These are phyloP conservation scores for Cryptosporidium felis DNA, from an alignment of 169 alveolate genomes.

Conservation along the genomic window DNA sequence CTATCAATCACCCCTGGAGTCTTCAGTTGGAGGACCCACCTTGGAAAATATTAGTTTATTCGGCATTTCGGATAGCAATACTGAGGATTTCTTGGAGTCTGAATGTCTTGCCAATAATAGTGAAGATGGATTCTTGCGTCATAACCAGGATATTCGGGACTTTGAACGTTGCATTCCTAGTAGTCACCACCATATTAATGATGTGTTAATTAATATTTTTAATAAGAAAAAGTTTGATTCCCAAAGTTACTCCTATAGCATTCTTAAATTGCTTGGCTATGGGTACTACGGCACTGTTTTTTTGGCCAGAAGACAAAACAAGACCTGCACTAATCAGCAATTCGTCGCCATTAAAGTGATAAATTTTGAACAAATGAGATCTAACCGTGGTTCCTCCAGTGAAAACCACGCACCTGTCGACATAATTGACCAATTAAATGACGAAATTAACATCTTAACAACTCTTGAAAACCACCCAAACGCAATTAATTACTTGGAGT, in stretches of 20 bases:
- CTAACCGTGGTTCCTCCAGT: not conserved
- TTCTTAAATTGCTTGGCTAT: constrained; percentile 44
- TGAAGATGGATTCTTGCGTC: not conserved
- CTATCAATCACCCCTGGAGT: constrained; percentile 13
- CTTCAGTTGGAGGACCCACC: constrained; percentile 5
- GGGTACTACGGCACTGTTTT: constrained; percentile 55
- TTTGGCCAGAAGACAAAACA: not conserved
- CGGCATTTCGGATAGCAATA: not conserved
- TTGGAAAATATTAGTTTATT: not conserved
- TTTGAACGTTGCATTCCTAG: not conserved
- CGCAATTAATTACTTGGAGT: constrained; percentile 23
- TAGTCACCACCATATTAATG: not conserved
- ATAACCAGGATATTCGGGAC: too few relatives aligned
- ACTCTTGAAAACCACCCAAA: constrained; percentile 4
- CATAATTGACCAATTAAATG: constrained; percentile 52
- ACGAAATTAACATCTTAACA: constrained; percentile 29
- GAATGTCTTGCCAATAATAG: too few relatives aligned
- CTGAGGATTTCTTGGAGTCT: not conserved
- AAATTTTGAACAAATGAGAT: constrained; percentile 34
- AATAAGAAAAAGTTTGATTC: constrained; percentile 1
- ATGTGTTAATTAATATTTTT: not conserved
- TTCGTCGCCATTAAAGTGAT: constrained; percentile 50
- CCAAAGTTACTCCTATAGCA: not conserved
- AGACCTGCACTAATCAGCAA: not conserved
- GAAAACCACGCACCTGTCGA: not conserved